phyloP scores from a whole-genome alignment of 169 alveolate genomes.

The Plasmodium cynomolgi region DNA sequence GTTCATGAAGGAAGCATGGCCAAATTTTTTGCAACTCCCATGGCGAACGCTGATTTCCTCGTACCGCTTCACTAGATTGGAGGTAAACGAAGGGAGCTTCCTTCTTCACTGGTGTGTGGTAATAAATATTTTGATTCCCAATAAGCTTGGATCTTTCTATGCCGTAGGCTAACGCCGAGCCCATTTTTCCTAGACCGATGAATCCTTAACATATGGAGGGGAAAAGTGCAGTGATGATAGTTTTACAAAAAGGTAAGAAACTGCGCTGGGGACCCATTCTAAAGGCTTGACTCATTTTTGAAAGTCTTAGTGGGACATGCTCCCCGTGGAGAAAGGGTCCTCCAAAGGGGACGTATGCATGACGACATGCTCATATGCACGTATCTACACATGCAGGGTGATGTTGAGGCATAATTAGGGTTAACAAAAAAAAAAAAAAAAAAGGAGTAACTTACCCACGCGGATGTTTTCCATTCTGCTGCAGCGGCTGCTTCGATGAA shows the following conservation, averaged over 20 bases:
- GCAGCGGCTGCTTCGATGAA: not conserved
- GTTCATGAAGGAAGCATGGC: not conserved
- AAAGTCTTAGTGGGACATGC: not conserved
- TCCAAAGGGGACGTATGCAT: not conserved
- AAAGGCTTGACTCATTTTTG: not conserved
- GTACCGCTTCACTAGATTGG: slow-evolving; percentile 32
- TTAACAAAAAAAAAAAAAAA: slow-evolving; percentile 4
- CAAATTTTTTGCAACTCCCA: not conserved
- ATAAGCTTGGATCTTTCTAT: slow-evolving; percentile 29
- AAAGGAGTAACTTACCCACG: slow-evolving; percentile 17
- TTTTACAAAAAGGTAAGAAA: not conserved
- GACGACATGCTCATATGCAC: not conserved
- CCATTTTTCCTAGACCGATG: slow-evolving; percentile 73
- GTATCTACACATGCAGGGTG: not conserved
- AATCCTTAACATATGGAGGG: slow-evolving; percentile 30
- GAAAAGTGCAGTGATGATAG: slow-evolving; percentile 2
- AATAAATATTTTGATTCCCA: slow-evolving; percentile 45
- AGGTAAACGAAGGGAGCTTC: not conserved
- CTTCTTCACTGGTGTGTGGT: slow-evolving; percentile 41
- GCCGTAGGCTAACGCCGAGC: slow-evolving; percentile 72
- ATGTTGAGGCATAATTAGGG: not conserved
- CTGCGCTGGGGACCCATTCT: not conserved
- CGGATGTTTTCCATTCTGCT: slow-evolving; percentile 58
- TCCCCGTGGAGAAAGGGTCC: not conserved
- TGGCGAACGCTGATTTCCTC: not conserved